Evolutionary conservation across 192 early-diverging fungal species (phyloP), one percentile per base, ranked within the genome.

Genomic region (Rhizophagus clarus): DNA sequence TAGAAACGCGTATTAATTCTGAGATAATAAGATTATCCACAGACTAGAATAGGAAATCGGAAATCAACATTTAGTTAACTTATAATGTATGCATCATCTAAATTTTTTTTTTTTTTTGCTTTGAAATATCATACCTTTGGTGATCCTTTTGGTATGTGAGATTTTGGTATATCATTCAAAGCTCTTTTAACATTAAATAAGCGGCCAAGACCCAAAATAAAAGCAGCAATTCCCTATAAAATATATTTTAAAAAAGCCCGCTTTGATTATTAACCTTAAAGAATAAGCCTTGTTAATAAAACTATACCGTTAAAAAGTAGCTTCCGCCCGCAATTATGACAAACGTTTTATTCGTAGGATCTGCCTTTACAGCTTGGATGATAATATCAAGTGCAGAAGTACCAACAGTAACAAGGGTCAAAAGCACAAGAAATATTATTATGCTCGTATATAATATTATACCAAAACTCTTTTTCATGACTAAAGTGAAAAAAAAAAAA

Each of bases 111-210:
- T n/a, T n/a, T 28, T n/a, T 2, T 26, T n/a, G 10, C 3, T 34
- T 17, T 4, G 63, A 61, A 1, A 37, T 5, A 47, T 60, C 22
- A 60, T 84, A 88, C 89, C 74, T 84, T 85, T 26, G 89, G 89
- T 26, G 89, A 29, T 71, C 88, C 85, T 17, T 85, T 85, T 1
- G 86, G 87, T 66, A 88, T 80, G 47, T 87, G 88, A 1, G 85
- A 69, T 63, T 90, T 90, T 62, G 89, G 89, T 32, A 90, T 90
- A 60, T 85, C 84, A 29, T 79, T 79, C 31, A 87, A 72, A n/a
- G 87, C 82, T 64, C 82, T 74, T 64, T 85, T 86, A 10, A 88
- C 86, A 26, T 81, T 87, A 8, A 87, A 76, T 40, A 88, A 78
- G 4, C 89, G 88, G 61, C 85, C 85, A 72, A 85, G 88, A 5